Evolutionary conservation across 306 rosid species (phyloP).

Genomic region (Ormosia semicastrata): DNA sequence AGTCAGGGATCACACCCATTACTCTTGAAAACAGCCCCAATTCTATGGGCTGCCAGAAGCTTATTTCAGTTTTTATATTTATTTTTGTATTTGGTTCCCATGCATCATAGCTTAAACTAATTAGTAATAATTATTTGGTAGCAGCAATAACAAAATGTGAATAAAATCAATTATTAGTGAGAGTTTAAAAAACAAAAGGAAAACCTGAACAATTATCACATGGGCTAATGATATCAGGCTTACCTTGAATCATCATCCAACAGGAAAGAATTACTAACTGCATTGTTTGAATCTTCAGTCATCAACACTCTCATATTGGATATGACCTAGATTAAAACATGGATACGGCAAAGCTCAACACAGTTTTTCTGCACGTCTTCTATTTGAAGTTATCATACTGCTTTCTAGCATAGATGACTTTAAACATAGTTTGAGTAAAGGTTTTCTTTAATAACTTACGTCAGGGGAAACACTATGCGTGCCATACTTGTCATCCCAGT

Average conservation of each 20-base stretch:
- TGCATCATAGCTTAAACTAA: background rate
- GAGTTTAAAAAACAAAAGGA: background rate
- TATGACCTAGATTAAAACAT: slow-evolving; percentile 46
- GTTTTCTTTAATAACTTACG: slow-evolving; percentile 50
- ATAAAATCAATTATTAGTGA: background rate
- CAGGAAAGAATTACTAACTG: slow-evolving; percentile 65
- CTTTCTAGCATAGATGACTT: slow-evolving; percentile 16
- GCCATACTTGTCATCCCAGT: slow-evolving; percentile 72
- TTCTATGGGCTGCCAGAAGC: background rate
- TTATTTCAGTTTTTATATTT: slow-evolving; percentile 9
- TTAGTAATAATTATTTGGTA: background rate
- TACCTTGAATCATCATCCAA: slow-evolving; percentile 68
- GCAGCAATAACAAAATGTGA: background rate
- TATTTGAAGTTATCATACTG: background rate
- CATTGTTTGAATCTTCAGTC: slow-evolving; percentile 67
- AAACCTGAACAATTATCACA: background rate
- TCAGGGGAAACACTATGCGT: slow-evolving; percentile 54
- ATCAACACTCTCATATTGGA: slow-evolving; percentile 62
- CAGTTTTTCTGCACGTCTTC: background rate
- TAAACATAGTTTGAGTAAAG: slow-evolving; percentile 38
- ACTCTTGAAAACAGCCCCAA: background rate
- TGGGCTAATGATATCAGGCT: slow-evolving; percentile 1
- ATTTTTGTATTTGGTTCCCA: background rate
- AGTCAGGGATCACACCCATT: background rate
- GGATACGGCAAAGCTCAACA: slow-evolving; percentile 23